Conservation (phyloP, 768 basidiomycete species). For the Nidularia pulvinata region DNA sequence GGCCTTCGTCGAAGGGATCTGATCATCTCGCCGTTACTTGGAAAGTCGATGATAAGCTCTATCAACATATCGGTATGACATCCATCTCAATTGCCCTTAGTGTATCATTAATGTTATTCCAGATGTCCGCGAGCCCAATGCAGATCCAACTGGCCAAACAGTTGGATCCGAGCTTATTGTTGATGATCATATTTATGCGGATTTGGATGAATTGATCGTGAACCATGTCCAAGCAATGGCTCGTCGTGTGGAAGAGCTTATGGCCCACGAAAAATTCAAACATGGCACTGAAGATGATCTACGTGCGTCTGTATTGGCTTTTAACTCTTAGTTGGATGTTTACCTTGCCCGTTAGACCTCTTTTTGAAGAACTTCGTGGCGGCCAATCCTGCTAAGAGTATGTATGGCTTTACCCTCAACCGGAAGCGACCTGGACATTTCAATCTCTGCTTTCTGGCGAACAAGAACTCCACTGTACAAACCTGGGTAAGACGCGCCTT, state of each 20-base stretch:
- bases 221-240: slow-evolving; percentile 96
- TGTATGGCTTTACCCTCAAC: slow-evolving; percentile 95
- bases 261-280: slow-evolving; percentile 96
- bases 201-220: slow-evolving; percentile 96
- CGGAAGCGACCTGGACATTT: slow-evolving; percentile 91
- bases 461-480: slow-evolving; percentile 86
- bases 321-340: not conserved
- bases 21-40: slow-evolving; percentile 97
- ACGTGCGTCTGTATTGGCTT: slow-evolving; percentile 52
- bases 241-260: slow-evolving; percentile 90
- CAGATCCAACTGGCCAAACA: slow-evolving; percentile 68
- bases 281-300: slow-evolving; percentile 86
- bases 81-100: not conserved
- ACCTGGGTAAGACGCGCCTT: slow-evolving; percentile 69
- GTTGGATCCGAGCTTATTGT: slow-evolving; percentile 68
- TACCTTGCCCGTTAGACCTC: slow-evolving; percentile 49
- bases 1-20: slow-evolving; percentile 92
- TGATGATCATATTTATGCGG: slow-evolving; percentile 85
- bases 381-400: slow-evolving; percentile 92
- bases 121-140: slow-evolving; percentile 86
- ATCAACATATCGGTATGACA: slow-evolving; percentile 90
- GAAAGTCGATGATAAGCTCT: slow-evolving; percentile 97
- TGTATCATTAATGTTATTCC: slow-evolving; percentile 4
- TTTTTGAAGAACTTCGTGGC: slow-evolving; percentile 89
- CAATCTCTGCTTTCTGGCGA: slow-evolving; percentile 90